Evolutionary conservation across 768 basidiomycete species (phyloP), one percentile per base, ranked within the genome.

Genomic region (Lanmaoa pseudosensibilis): DNA sequence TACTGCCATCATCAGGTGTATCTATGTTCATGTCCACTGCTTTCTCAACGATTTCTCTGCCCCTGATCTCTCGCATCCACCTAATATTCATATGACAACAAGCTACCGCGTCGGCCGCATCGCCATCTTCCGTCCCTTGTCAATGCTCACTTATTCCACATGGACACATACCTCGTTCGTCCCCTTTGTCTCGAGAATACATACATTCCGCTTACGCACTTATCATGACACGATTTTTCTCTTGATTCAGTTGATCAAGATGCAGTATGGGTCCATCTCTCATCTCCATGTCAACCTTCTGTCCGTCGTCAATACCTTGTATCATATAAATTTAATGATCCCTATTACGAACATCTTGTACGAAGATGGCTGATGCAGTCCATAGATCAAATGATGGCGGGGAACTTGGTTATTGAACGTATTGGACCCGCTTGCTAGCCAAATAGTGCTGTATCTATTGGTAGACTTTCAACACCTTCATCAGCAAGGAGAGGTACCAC

Each of bases 401-500:
- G n/a, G 25, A 18, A 9, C 23, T n/a, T 16, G 21, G 34, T 37
- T 21, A 9, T 38, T 25, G 23, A 21, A 12, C 4, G 4, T 27
- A 33, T 41, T 39, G 34, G 32, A 32, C 12, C 12, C 2, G 7
- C 16, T 19, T 37, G 23, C 8, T 23, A 39, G 47, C 25, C 39
- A 9, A 27, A 10, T 25, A 12, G 15, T 11, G 32, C 19, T 18
- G 12, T 18, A 41, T 37, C 52, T 74, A 78, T 57, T 69, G 73
- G 65, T 83, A 80, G 34, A 83, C 74, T 46, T 73, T 71, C 60
- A 89, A 65, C 19, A 72, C 73, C 58, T 76, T 80, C 83, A 90
- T 83, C 62, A 91, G 71, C 46, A 81, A 62, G 45, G 78, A 80
- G 51, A 90, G 75, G 73, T 90, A 92, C 88, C 90, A 92, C 36